Percentiles rank a stretch among this genome's conserved stretches.
phyloP scores from a whole-genome alignment of 257 asterid species.

The Henckelia pumila region DNA sequence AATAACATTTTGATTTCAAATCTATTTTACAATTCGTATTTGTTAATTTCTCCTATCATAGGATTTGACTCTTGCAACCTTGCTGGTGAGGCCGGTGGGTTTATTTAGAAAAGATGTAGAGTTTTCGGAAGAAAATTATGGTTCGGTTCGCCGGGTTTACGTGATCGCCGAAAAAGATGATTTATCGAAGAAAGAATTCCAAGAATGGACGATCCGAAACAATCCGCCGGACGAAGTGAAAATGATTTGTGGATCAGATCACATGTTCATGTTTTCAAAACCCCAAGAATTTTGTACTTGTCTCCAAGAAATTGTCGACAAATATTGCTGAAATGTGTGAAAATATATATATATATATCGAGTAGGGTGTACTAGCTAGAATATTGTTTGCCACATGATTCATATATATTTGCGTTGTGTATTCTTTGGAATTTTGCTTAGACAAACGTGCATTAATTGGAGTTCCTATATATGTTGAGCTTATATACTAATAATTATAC shows the following conservation, averaged over 20 bases:
- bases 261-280: conserved; percentile 36
- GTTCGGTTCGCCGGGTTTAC: conserved; percentile 28
- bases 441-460: no score
- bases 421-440: no score
- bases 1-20: no score
- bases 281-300: conserved; percentile 25
- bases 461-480: no score
- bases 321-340: conserved; percentile 2
- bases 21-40: not conserved
- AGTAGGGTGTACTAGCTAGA: no score
- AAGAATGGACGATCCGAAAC: conserved; percentile 28
- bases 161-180: conserved; percentile 21
- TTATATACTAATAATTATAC: no score
- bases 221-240: conserved; percentile 30
- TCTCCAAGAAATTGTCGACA: conserved; percentile 24
- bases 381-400: no score
- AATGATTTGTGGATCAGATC: conserved; percentile 28
- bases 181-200: conserved; percentile 16
- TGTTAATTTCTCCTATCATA: not conserved
- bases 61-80: conserved; percentile 33
- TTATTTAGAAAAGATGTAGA: not conserved
- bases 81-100: conserved; percentile 25
- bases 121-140: conserved; percentile 27
- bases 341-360: no score
- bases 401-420: no score